A percentile compares a stretch with the other conserved stretches of the same genome.
These are phyloP conservation scores for Xylariaceae sp. DNA, from an alignment of 2,329 filamentous ascomycete genomes.

Conservation along the genomic window DNA sequence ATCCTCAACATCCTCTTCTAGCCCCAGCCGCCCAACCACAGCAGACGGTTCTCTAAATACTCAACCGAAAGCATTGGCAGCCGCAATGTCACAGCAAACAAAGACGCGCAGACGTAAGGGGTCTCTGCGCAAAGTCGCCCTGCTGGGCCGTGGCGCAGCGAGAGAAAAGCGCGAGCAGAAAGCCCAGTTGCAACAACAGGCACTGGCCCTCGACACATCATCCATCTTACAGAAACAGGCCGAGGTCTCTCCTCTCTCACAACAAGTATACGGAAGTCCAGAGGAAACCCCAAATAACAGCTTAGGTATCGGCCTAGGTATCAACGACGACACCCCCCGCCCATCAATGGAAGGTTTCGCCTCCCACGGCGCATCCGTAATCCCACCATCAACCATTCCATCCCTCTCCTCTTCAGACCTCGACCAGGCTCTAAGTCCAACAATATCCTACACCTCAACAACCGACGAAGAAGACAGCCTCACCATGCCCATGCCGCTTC, in stretches of 20 bases:
- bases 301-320: conserved; percentile 43
- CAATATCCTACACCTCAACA: conserved; percentile 65
- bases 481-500: conserved; percentile 62
- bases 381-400: conserved; percentile 9
- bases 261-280: conserved; percentile 8
- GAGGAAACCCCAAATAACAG: conserved; percentile 6
- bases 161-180: conserved; percentile 56
- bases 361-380: conserved; percentile 32
- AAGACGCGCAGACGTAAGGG: conserved; percentile 71
- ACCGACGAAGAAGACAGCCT: conserved; percentile 80
- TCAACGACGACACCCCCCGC: conserved; percentile 40
- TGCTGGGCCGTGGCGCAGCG: conserved; percentile 71
- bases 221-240: conserved; percentile 13
- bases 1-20: conserved; percentile 22
- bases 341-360: conserved; percentile 47
- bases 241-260: conserved; percentile 21
- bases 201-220: conserved; percentile 18
- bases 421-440: conserved; percentile 46
- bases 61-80: conserved; percentile 32
- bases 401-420: conserved; percentile 19
- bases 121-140: conserved; percentile 81
- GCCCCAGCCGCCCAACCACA: background rate
- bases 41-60: conserved; percentile 16
- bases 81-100: conserved; percentile 39
- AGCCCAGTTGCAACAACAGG: conserved; percentile 42